Evolutionary conservation across 2,329 filamentous ascomycete species (phyloP), one percentile per base, ranked within the genome.

Genomic region (Pyrenochaeta sp.): DNA sequence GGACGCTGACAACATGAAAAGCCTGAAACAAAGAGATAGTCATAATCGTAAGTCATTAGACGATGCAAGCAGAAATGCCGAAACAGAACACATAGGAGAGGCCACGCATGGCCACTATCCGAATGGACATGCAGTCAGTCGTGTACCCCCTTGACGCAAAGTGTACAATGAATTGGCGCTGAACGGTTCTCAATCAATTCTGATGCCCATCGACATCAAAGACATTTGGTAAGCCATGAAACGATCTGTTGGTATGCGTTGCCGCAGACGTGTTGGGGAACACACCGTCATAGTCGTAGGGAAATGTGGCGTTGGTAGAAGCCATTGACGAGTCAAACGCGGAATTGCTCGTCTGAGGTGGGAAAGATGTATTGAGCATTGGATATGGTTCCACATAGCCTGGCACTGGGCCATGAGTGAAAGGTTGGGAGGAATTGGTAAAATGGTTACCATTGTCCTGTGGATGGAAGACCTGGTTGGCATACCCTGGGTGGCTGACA

Each of bases 141-240:
- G 9, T 4, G 23, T 9, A 27, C 4, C 23, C n/a, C 23, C 4
- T 27, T 27, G 23, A 27, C 9, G 23, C 23, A 27, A 27, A 27
- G 23, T 9, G 23, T 9, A 9, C 4, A 27, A 9, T 4, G 9
- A 27, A 5, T 4, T 23, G 15, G 27, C 32, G 20, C 41, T 44
- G 49, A 43, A 12, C 33, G n/a, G 27, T 27, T 37, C 3, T 32
- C 29, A 23, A 18, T 45, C 27, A 51, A 29, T 46, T 18, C 17
- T 27, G 44, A 17, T 45, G 23, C 41, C 45, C 36, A 21, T 39
- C 40, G n/a, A 47, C 40, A 15, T 51, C 27, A 33, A 45, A 48
- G 30, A 58, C 43, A 29, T 42, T 33, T 17, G 55, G 61, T 9
- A 62, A 49, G 6, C 52, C 49, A 7, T 59, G 18, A 44, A 62